Evolutionary conservation across 192 early-diverging fungal species (phyloP).

Genomic region (Backusella sp.): DNA sequence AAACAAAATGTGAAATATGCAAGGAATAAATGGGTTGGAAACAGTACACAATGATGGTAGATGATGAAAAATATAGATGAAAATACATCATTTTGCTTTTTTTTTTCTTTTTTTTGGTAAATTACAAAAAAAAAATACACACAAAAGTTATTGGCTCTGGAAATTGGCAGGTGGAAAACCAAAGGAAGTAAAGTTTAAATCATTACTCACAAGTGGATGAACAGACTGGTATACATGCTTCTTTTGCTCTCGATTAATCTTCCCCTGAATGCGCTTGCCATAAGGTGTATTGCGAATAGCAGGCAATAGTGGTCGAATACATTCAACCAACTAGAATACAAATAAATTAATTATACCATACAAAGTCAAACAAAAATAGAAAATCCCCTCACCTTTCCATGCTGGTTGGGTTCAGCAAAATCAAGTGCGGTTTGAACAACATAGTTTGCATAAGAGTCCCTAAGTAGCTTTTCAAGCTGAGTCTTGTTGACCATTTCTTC

Average conservation of each 20-base stretch:
- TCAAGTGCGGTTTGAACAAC: conserved; percentile 89
- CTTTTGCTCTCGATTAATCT: conserved; percentile 62
- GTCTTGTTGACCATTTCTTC: conserved; percentile 72
- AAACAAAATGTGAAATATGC: no score
- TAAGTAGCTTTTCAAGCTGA: conserved; percentile 74
- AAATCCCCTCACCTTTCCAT: conserved; percentile 43
- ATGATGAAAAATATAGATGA: no score
- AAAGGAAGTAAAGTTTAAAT: neutral
- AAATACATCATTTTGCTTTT: no score
- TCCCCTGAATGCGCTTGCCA: conserved; percentile 83
- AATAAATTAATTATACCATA: neutral
- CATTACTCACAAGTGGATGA: conserved; percentile 3
- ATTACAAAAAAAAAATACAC: neutral
- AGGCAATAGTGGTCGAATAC: conserved; percentile 73
- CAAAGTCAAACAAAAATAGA: neutral
- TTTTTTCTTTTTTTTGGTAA: neutral
- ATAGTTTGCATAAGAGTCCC: conserved; percentile 88
- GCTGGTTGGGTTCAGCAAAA: conserved; percentile 70
- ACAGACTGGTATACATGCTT: conserved; percentile 13
- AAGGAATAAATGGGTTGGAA: no score
- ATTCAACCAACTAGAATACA: conserved; percentile 62
- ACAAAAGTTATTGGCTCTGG: neutral
- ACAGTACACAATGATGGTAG: no score
- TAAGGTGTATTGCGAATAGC: conserved; percentile 84
- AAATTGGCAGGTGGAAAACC: neutral